These are phyloP conservation scores for Crithidia sp. DNA, from an alignment of 208 protist species.

Conservation along the genomic window DNA sequence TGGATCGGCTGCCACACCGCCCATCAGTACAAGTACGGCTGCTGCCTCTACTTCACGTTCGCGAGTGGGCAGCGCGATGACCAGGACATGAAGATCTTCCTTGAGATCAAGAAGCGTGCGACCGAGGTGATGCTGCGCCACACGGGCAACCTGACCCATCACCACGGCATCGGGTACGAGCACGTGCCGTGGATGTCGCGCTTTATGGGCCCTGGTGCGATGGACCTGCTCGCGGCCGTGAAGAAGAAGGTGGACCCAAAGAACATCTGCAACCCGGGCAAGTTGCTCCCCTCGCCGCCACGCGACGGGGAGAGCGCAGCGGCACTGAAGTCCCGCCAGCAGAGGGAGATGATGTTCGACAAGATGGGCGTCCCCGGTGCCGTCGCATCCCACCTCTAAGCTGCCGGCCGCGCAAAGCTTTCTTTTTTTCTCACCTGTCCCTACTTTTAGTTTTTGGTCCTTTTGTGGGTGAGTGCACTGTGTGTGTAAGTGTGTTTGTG, in stretches of 20 bases:
- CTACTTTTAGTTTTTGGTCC: neutral
- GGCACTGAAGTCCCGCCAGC: conserved; percentile 45
- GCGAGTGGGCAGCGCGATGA: conserved; percentile 83
- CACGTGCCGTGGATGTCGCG: conserved; percentile 93
- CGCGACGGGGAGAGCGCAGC: conserved; percentile 47
- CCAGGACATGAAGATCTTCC: conserved; percentile 90
- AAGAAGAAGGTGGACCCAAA: conserved; percentile 89
- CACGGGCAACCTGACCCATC: conserved; percentile 89
- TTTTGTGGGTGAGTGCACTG: neutral
- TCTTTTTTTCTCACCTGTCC: neutral
- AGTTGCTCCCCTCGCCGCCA: conserved; percentile 76
- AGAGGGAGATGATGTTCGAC: conserved; percentile 89
- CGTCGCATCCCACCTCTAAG: conserved; percentile 52
- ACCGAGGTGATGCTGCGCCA: conserved; percentile 89
- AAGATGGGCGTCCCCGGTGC: conserved; percentile 89
- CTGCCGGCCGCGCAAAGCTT: neutral
- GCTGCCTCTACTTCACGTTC: conserved; percentile 94
- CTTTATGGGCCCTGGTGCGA: conserved; percentile 68
- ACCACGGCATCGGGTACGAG: conserved; percentile 94
- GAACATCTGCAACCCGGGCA: conserved; percentile 93
- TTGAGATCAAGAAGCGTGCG: conserved; percentile 86
- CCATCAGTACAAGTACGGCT: conserved; percentile 92
- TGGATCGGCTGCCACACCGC: conserved; percentile 94
- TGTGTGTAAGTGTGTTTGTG: neutral
- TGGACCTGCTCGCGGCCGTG: conserved; percentile 76